Base-by-base conservation (phyloP, 176 grass and related monocot species). In the Alopecurus myosuroides region DNA sequence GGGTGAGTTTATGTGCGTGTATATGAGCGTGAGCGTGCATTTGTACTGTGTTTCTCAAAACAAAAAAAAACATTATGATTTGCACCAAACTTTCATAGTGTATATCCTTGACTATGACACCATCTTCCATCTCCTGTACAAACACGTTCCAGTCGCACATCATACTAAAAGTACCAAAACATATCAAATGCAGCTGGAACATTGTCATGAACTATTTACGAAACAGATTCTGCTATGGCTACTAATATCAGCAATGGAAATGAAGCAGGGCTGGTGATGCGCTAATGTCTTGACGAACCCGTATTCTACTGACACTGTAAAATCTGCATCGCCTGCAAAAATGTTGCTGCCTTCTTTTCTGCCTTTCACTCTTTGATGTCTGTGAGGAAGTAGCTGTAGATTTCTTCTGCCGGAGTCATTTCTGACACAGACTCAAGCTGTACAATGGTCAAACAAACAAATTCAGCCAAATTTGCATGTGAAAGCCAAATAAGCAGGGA, bases 361-460 rank as follows among this genome's bases (percentile, higher is more conserved):
- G n/a, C 25, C 28, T 29, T 55, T 82, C 78, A 56, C 31, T 6
- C 80, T 25, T 14, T 14, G 51, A 64, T 36, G 79, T 86, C 64
- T 51, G 45, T 49, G 57, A 90, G 64, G 53, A 82, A 77, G 15
- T 22, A 51, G 9, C 3, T 34, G 14, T 51, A 72, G 63, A 90
- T 86, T 18, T 71, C 35, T 44, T 6, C 1, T 29, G 20, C 62
- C 64, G 78, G 9, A 82, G 15, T 4, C 84, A 90, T 71, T 72
- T 25, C 61, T 0, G 88, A 82, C 52, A 90, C 83, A 4, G 20
- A 0, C 20, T 57, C 72, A 50, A 90, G 81, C 83, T 89, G 78
- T 42, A 50, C 45, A 78, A 55, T 77, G 33, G 17, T 51, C 34
- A 62, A 82, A 6, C 23, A 71, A 71, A 82, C 31, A 63, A 26